A percentile compares a stretch with the other conserved stretches of the same genome.
phyloP scores from a whole-genome alignment of 169 alveolate species.

The Babesia bigemina region DNA sequence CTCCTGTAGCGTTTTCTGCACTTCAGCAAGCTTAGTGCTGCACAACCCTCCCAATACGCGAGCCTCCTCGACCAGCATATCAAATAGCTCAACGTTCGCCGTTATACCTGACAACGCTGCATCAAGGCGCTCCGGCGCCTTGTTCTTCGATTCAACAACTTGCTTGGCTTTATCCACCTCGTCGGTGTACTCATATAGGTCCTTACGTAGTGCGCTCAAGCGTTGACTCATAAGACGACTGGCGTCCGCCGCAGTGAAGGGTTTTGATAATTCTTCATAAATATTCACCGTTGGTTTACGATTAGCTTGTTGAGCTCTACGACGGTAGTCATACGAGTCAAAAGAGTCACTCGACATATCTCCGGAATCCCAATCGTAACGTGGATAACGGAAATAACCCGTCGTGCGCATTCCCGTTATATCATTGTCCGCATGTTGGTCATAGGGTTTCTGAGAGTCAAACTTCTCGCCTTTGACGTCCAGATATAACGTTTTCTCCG shows the following conservation, averaged over 20 bases:
- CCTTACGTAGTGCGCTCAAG: background rate
- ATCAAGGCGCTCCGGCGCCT: constrained; percentile 1
- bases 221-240: background rate
- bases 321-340: too few relatives aligned
- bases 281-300: background rate
- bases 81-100: background rate
- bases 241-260: background rate
- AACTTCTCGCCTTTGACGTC: constrained; percentile 12
- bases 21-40: constrained; percentile 7
- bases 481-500: background rate
- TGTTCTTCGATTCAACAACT: background rate
- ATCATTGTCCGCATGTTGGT: too few relatives aligned
- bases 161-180: too few relatives aligned
- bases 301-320: too few relatives aligned
- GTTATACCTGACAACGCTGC: background rate
- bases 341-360: too few relatives aligned
- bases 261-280: background rate
- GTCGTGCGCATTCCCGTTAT: too few relatives aligned
- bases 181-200: background rate
- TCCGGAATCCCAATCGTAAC: too few relatives aligned
- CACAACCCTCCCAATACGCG: constrained; percentile 37
- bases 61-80: constrained; percentile 8
- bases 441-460: background rate
- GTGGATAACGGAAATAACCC: too few relatives aligned
- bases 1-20: background rate